Conservation (phyloP, 163 green algal genomes). For the Scenedesmus sp. region DNA sequence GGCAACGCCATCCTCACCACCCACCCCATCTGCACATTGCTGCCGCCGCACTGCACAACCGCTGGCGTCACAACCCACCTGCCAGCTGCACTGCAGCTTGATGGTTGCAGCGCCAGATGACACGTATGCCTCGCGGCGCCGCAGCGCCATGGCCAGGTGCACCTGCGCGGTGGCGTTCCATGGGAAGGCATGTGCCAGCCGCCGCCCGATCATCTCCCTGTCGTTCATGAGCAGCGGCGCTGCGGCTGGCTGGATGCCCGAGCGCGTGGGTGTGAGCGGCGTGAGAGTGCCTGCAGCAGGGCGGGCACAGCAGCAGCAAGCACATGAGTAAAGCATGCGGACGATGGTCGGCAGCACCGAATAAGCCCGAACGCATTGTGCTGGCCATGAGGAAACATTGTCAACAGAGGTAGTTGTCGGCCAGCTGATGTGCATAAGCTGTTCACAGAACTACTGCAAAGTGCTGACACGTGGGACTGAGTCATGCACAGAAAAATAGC, state of each 20-base stretch:
- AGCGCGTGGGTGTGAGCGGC: not conserved
- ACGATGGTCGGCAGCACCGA: too few relatives aligned
- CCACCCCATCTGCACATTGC: not conserved
- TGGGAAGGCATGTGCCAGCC: slow-evolving; percentile 62
- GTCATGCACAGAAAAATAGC: too few relatives aligned
- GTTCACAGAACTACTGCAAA: too few relatives aligned
- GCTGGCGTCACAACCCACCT: not conserved
- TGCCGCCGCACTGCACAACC: not conserved
- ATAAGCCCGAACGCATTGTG: too few relatives aligned
- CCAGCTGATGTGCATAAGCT: too few relatives aligned
- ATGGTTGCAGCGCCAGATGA: slow-evolving; percentile 35
- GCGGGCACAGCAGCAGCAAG: not conserved
- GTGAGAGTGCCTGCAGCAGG: not conserved
- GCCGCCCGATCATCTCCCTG: slow-evolving; percentile 44
- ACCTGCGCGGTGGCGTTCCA: slow-evolving; percentile 52
- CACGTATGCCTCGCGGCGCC: slow-evolving; percentile 52
- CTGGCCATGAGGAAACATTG: too few relatives aligned
- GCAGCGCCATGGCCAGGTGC: slow-evolving; percentile 61
- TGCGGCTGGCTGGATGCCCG: not conserved
- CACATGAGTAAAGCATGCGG: too few relatives aligned
- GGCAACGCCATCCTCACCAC: not conserved
- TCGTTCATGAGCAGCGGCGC: slow-evolving; percentile 51
- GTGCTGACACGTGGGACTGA: too few relatives aligned
- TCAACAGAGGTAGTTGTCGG: too few relatives aligned
- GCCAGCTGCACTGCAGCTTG: slow-evolving; percentile 32